phyloP scores from a whole-genome alignment of 2,329 filamentous ascomycete genomes.

The Trichoderma sp. region DNA sequence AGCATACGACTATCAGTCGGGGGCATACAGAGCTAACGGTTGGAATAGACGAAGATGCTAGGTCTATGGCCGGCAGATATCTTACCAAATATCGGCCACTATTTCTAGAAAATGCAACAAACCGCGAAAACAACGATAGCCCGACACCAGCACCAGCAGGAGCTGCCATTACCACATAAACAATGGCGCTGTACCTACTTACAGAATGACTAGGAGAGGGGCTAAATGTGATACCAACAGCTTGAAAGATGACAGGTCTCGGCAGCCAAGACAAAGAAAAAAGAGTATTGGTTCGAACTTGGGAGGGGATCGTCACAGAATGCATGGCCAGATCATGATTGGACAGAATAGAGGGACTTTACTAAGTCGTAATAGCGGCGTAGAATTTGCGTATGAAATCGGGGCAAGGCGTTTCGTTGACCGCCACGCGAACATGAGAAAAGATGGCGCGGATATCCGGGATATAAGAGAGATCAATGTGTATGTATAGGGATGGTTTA shows the following conservation, averaged over 20 bases:
- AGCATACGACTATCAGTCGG: not conserved
- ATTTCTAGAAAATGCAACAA: conserved; percentile 44
- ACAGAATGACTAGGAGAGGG: not conserved
- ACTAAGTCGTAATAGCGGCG: not conserved
- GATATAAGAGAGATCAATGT: not conserved
- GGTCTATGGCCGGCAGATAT: conserved; percentile 63
- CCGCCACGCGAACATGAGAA: not conserved
- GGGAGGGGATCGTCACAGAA: not conserved
- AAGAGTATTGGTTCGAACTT: not conserved
- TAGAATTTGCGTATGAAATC: conserved; percentile 11
- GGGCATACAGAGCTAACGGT: not conserved
- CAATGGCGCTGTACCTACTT: too few species aligned
- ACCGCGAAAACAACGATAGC: conserved; percentile 28
- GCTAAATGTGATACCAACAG: not conserved
- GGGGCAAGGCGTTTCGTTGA: conserved; percentile 18
- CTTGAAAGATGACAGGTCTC: not conserved
- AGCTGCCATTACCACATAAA: conserved; percentile 36
- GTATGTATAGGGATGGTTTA: not conserved
- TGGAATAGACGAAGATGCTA: conserved; percentile 59
- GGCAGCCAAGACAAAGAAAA: not conserved
- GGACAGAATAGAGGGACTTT: conserved; percentile 3
- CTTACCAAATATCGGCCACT: conserved; percentile 61
- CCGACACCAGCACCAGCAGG: conserved; percentile 27
- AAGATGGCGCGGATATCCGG: conserved; percentile 9
- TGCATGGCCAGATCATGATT: not conserved